Evolutionary conservation across 257 asterid species (phyloP).

Genomic region (Linderniella brevidens): DNA sequence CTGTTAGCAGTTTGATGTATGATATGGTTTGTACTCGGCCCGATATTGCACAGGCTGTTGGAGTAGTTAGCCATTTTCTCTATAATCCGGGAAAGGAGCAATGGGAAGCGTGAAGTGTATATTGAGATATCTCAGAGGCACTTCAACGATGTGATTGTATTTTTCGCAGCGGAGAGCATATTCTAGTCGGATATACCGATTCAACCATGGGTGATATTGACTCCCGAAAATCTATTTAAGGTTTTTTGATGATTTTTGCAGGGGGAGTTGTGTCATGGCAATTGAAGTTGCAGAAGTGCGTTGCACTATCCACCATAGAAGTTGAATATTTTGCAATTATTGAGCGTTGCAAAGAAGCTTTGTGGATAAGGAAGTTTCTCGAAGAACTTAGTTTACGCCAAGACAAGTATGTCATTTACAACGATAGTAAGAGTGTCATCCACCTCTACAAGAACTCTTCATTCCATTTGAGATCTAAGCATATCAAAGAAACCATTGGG

Average conservation of each 20-base stretch:
- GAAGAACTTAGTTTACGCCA: background rate
- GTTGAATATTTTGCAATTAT: background rate
- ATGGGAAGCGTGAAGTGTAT: background rate
- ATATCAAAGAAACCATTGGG: background rate
- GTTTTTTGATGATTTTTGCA: background rate
- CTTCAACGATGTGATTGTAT: background rate
- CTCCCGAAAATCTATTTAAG: background rate
- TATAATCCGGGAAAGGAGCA: background rate
- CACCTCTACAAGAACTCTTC: background rate
- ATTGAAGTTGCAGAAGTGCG: background rate
- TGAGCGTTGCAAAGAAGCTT: background rate
- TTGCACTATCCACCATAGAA: background rate
- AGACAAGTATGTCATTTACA: background rate
- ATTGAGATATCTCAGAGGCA: background rate
- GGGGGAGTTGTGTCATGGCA: background rate
- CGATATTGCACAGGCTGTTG: background rate
- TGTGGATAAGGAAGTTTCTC: background rate
- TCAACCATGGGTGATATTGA: background rate
- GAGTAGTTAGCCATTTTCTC: background rate
- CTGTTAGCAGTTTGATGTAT: background rate
- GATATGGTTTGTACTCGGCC: background rate
- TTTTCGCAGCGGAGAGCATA: background rate
- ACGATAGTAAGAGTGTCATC: background rate
- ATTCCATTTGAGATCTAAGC: background rate
- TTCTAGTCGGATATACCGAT: background rate